These are phyloP conservation scores for Vinca major DNA, from an alignment of 305 asterid species.

Conservation along the genomic window DNA sequence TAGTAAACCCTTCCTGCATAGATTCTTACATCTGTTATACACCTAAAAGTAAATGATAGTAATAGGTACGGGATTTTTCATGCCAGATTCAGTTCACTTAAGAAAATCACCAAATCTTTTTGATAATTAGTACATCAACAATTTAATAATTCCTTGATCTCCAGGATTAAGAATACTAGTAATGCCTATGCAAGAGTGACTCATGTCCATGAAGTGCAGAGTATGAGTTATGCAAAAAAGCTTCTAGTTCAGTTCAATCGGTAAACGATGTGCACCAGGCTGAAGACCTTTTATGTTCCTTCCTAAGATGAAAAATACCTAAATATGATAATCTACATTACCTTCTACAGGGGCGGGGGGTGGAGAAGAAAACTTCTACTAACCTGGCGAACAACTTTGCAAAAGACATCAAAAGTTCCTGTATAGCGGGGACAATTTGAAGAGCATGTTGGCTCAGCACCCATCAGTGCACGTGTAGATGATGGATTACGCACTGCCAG, in stretches of 20 bases:
- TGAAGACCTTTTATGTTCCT: not conserved
- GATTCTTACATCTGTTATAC: not conserved
- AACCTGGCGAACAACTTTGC: constrained; percentile 68
- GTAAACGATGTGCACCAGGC: not conserved
- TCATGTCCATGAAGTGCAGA: not conserved
- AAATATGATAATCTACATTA: not conserved
- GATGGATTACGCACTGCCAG: constrained; percentile 35
- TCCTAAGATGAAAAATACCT: constrained; percentile 8
- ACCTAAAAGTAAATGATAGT: not conserved
- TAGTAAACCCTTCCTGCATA: constrained; percentile 65
- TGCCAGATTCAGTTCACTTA: too few relatives aligned
- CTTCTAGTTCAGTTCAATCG: not conserved
- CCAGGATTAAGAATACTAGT: not conserved
- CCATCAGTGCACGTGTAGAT: constrained; percentile 24
- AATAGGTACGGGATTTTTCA: not conserved
- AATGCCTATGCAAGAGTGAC: not conserved
- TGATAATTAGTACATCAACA: not conserved
- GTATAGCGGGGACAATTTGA: constrained; percentile 48
- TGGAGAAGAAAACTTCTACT: constrained; percentile 19
- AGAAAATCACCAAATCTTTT: not conserved
- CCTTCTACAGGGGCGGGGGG: not conserved
- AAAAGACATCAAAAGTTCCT: constrained; percentile 70
- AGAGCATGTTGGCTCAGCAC: constrained; percentile 38
- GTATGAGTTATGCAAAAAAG: not conserved
- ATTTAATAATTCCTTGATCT: not conserved